Percentiles rank a stretch among this genome's conserved stretches.
Evolutionary conservation across 1,139 yeast species (phyloP).

Genomic region (Cylindricascospora bacillispora): DNA sequence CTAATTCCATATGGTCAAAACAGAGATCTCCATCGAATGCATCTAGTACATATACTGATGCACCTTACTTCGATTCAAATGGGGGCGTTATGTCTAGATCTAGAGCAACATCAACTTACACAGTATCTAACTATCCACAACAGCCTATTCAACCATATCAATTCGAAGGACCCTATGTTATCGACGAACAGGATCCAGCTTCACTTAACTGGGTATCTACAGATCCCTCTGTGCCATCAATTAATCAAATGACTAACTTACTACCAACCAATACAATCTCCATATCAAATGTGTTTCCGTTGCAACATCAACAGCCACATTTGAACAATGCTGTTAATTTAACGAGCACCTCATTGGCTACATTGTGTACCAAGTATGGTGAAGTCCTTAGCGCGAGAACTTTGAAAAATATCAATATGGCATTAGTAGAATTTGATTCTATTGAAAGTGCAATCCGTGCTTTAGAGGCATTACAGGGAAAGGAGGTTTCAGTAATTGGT

Average conservation of each 20-base stretch:
- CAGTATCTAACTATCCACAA: constrained; percentile 9
- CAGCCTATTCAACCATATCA: constrained; percentile 14
- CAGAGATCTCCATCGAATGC: constrained; percentile 22
- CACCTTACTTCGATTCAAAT: constrained; percentile 11
- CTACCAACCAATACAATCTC: constrained; percentile 51
- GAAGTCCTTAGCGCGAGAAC: constrained; percentile 47
- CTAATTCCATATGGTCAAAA: constrained; percentile 9
- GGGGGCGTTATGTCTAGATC: constrained; percentile 23
- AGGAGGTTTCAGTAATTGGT: constrained; percentile 65
- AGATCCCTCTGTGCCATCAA: constrained; percentile 56
- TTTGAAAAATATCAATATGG: constrained; percentile 38
- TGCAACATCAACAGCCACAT: constrained; percentile 33
- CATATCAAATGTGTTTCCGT: constrained; percentile 59
- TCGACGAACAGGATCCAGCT: constrained; percentile 44
- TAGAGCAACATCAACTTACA: constrained; percentile 30
- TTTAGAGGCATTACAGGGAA: constrained; percentile 63
- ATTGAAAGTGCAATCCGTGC: constrained; percentile 71
- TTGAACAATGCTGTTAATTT: constrained; percentile 22
- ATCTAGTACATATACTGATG: constrained; percentile 21
- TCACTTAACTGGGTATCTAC: constrained; percentile 43
- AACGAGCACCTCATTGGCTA: constrained; percentile 26
- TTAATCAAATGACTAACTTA: constrained; percentile 20
- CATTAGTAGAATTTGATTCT: constrained; percentile 60
- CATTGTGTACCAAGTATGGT: constrained; percentile 42
- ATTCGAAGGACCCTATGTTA: constrained; percentile 28